Evolutionary conservation across 1,284 basidiomycete genomes (phyloP).

Genomic region (Neonothopanus nambi): DNA sequence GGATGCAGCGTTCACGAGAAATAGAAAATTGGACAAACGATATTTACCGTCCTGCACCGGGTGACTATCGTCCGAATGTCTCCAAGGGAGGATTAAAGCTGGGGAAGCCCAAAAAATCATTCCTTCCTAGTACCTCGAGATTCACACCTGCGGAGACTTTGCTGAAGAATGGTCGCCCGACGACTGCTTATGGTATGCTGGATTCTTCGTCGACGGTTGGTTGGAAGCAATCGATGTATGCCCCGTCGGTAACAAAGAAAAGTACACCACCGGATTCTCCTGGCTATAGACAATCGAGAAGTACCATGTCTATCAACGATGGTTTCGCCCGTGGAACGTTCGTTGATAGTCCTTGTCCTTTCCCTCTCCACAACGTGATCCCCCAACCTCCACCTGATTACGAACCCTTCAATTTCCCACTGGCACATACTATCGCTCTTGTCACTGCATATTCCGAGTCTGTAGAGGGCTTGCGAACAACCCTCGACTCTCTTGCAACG

Average conservation of each 20-base stretch:
- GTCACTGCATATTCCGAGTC: slow-evolving; percentile 99
- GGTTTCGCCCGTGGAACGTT: slow-evolving; percentile 47
- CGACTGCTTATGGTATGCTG: slow-evolving; percentile 76
- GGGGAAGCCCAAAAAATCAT: slow-evolving; percentile 59
- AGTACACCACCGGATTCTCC: slow-evolving; percentile 78
- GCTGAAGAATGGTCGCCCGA: slow-evolving; percentile 65
- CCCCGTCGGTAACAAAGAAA: slow-evolving; percentile 48
- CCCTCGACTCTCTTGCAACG: slow-evolving; percentile 95
- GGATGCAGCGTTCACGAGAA: slow-evolving; percentile 88
- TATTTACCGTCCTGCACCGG: slow-evolving; percentile 94
- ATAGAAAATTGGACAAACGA: slow-evolving; percentile 98
- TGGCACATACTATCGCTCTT: slow-evolving; percentile 92
- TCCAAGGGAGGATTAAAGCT: slow-evolving; percentile 59
- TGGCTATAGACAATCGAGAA: slow-evolving; percentile 73
- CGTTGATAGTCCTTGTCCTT: slow-evolving; percentile 79
- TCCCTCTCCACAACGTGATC: slow-evolving; percentile 88
- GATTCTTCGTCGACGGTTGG: slow-evolving; percentile 51
- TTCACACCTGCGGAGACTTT: slow-evolving; percentile 83
- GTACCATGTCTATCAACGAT: slow-evolving; percentile 75
- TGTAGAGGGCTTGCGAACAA: slow-evolving; percentile 94
- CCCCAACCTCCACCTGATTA: slow-evolving; percentile 91
- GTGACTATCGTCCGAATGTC: slow-evolving; percentile 89
- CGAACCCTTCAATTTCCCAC: slow-evolving; percentile 95
- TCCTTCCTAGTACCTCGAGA: slow-evolving; percentile 82
- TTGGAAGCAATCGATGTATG: slow-evolving; percentile 67